Conservation (phyloP, 805 yeast species). For the Isabelozyma pseudorhagii region DNA sequence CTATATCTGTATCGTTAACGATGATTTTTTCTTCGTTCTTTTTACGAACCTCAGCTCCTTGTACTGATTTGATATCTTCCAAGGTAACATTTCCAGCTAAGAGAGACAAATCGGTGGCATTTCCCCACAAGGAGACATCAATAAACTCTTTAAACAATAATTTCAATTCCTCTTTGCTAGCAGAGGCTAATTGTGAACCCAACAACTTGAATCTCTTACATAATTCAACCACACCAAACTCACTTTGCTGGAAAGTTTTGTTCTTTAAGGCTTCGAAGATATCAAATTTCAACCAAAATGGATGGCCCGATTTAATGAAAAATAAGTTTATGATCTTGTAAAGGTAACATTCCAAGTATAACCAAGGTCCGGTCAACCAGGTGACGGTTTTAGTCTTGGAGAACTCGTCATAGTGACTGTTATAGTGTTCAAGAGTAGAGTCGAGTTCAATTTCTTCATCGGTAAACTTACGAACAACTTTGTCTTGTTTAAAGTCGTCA, state of each 20-base stretch:
- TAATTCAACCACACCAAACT: slow-evolving; percentile 75
- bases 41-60: slow-evolving; percentile 84
- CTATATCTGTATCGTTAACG: slow-evolving; percentile 66
- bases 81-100: slow-evolving; percentile 77
- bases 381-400: slow-evolving; percentile 29
- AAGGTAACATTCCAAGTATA: slow-evolving; percentile 78
- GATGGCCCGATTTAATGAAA: slow-evolving; percentile 29
- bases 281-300: slow-evolving; percentile 52
- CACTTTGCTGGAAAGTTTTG: slow-evolving; percentile 71
- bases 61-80: slow-evolving; percentile 87
- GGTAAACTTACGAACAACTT: slow-evolving; percentile 23
- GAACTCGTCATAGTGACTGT: slow-evolving; percentile 45
- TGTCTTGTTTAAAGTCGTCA: slow-evolving; percentile 39
- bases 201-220: slow-evolving; percentile 54
- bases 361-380: slow-evolving; percentile 91
- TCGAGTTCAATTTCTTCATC: slow-evolving; percentile 39
- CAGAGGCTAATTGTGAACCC: slow-evolving; percentile 19
- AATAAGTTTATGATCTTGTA: slow-evolving; percentile 61
- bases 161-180: slow-evolving; percentile 39
- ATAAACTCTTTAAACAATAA: slow-evolving; percentile 76
- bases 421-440: slow-evolving; percentile 52
- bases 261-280: slow-evolving; percentile 69
- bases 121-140: slow-evolving; percentile 95
- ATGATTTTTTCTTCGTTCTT: slow-evolving; percentile 77
- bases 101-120: slow-evolving; percentile 91